Base-by-base conservation (phyloP, 2,329 filamentous ascomycete species). In the Colletotrichum tropicale region DNA sequence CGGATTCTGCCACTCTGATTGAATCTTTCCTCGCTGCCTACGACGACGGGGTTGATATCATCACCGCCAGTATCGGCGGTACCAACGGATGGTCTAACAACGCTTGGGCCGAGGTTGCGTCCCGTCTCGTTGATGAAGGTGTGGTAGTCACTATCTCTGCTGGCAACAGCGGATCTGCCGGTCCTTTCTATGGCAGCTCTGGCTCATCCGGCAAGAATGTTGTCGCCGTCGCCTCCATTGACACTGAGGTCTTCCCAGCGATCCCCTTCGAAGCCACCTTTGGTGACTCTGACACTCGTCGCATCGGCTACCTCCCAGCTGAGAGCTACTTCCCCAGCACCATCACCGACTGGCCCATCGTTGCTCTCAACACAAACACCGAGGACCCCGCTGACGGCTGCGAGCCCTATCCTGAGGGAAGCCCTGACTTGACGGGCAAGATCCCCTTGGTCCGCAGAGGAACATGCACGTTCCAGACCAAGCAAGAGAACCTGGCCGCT, bases 91-190 rank as follows among this genome's bases (percentile, higher is more conserved):
- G 81, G 80, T 71, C 75, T 9, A 76, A 80, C 16, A 75, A 77
- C n/a, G 75, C 75, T 8, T 83, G 79, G 81, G 83, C 85, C 34
- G 81, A 83, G 18, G 82, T 86, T 30, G 82, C 85, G 10, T 83
- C 82, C 16, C 84, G 87, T 13, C 85, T 88, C 67, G 85, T 85
- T 18, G 84, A 87, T 15, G 81, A 85, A 36, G 89, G 89, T 16
- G 83, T 90, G 1, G 86, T 89, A 12, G 85, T 90, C 26, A 86
- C 87, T 15, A 86, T 90, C 38, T 86, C 89, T 1, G 88, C 87
- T 5, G 89, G 89, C 26, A 91, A 91, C 72, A 85, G 87, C 38
- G 89, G 89, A 32, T 81, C 82, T 24, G 80, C 81, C 15, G 89
- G 89, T 0, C 84, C 89, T 1, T 90, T 91, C 80, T 88, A 85